Base-by-base conservation (phyloP, 768 basidiomycete genomes). In the Fomitopsis pulvina region DNA sequence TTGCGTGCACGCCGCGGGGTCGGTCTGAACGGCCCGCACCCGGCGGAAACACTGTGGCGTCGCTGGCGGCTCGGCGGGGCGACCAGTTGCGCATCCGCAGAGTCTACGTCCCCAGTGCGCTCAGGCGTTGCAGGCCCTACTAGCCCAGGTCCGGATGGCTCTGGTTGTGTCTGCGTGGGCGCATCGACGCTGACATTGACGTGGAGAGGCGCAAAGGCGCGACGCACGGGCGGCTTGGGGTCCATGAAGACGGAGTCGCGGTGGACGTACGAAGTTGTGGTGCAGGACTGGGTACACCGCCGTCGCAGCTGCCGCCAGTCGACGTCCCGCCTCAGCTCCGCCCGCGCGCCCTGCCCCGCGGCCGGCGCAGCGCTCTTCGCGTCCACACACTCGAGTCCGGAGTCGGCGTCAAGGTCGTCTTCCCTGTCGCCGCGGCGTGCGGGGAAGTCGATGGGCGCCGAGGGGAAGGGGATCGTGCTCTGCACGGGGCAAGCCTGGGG, bases 381-480 rank as follows among this genome's bases (percentile, higher is more conserved):
- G n/a, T 34, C 32, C 10, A 5, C 20, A 16, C 9, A 12, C 22
- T 28, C 45, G 21, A 20, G 20, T 29, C 32, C 47, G 22, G 25
- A 62, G 21, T 57, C 60, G 32, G 61, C 53, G 40, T 62, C 16
- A 44, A 58, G 41, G 41, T 50, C 52, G 5, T 47, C 50, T 52
- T 60, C 58, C 25, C 27, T 40, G 5, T 56, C 51, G 16, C 52
- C 51, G 45, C 57, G 52, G 20, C 32, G 21, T 4, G 56, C 32
- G 1, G 57, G 57, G n/a, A 51, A 58, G 1, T 53, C 55, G 28
- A 57, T 63, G 26, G 59, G 52, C 8, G 62, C 45, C 18, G 64
- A 64, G 39, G 71, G 70, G 47, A 71, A 71, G n/a, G 71, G 69
- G 39, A 71, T 64, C 39, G 62, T 62, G 27, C 58, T 66, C 49